Evolutionary conservation across 106 monocot genomes (phyloP), one percentile per base, ranked within the genome.

Genomic region (Narthecium ossifragum): DNA sequence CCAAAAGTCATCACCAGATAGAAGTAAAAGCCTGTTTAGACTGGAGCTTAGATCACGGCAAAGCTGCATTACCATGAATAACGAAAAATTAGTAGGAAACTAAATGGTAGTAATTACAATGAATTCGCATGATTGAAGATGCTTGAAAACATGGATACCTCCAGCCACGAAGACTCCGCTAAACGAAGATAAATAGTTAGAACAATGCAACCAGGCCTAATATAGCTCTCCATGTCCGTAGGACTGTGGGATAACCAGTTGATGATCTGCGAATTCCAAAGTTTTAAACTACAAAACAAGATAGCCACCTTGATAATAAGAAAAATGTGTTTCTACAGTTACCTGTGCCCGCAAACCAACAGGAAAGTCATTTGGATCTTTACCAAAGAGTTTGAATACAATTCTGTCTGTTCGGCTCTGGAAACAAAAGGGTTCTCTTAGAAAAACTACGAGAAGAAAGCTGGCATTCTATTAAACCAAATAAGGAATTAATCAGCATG

Each of bases 331-430:
- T 14, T 12, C 2, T 69, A 57, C 34, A 36, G 11, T 57, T 65
- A 92, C 91, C 91, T 92, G 86, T 48, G 67, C 31, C 25, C 83
- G 70, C 54, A 92, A 55, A 78, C 53, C 46, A 55, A 67, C 65
- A 73, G 92, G 83, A 34, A 92, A 63, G 70, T 84, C 87, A 66
- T 63, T 77, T 57, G 92, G 92, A 30, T 87, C 80, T 81, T 92
- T 92, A 38, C 87, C 92, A 53, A 92, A 92, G 34, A 92, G 87
- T 51, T 92, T 92, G 63, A 92, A 92, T 5, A 92, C 72, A 45
- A 92, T 87, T 45, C 70, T 87, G 75, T 81, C 87, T 22, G 92
- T 92, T 52, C 75, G 71, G 34, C 70, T 67, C 92, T 92, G 92
- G 17, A 73, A 66, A 28, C 24, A 26, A 57, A 63, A 61, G 10